Evolutionary conservation across 2,329 filamentous ascomycete species (phyloP), one percentile per base, ranked within the genome.

Genomic region (Zymoseptoria tritici): DNA sequence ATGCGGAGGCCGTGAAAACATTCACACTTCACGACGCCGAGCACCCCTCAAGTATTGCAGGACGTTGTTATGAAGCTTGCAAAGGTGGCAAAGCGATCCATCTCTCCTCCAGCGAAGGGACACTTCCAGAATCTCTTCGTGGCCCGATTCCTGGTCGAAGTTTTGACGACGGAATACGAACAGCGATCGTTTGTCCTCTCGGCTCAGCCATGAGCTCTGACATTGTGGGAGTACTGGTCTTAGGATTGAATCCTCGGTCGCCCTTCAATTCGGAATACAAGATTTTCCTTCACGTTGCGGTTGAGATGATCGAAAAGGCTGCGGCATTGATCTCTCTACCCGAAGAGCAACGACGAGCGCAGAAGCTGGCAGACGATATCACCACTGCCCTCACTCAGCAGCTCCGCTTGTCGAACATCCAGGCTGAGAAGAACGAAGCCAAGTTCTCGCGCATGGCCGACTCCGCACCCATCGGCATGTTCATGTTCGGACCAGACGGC

Each of bases 361-460:
- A 64, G 67, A 74, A 62, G 68, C 74, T 66, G 63, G 74, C 61
- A 55, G 69, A 66, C 65, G 74, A 68, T 63, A 73, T 67, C 61
- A 75, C 69, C 68, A 70, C 73, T 52, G 71, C 73, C n/a, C 67
- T 72, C 1, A 68, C 75, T 46, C 73, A 72, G 59, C 70, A 74
- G 57, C 60, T 75, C 9, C 66, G 67, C 9, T 54, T 70, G 9
- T 69, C 66, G 7, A 70, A 68, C 2, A 57, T 72, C 13, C 65
- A 72, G 52, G 69, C 69, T 2, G 71, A 71, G 58, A 62, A 71
- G 9, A 73, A 69, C 7, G 75, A 77, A 52, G 69, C 73, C 2
- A 69, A 71, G 21, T 77, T 78, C 52, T 70, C 73, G 19, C 66
- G 73, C 4, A 74, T 78, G 63, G 75, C 76, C 2, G 71, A 74